Percentiles rank a stretch among this genome's conserved stretches.
Evolutionary conservation across 1,139 yeast genomes (phyloP).

Genomic region (Zygosaccharomyces sapae): DNA sequence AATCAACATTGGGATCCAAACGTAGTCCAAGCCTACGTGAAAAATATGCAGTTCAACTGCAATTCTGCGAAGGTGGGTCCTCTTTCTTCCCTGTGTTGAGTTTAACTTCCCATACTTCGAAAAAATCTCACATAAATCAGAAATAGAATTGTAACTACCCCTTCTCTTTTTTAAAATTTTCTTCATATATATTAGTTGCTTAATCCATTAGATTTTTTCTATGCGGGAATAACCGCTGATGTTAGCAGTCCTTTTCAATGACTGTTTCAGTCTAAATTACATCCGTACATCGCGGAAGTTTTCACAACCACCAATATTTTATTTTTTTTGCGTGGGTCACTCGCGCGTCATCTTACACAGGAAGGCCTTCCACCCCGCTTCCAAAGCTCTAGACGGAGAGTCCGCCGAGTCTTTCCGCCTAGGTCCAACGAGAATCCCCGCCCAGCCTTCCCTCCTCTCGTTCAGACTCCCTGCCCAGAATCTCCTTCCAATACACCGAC

Average conservation of each 20-base stretch:
- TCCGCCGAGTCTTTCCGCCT: background rate
- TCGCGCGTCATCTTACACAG: too few relatives aligned
- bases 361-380: background rate
- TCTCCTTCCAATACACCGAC: background rate
- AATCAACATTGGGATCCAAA: conserved; percentile 11
- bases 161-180: background rate
- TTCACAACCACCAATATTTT: too few relatives aligned
- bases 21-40: conserved; percentile 1
- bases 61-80: conserved; percentile 17
- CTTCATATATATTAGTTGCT: background rate
- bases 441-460: background rate
- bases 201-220: background rate
- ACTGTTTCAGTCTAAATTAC: background rate
- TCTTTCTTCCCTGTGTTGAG: conserved; percentile 25
- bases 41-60: conserved; percentile 15
- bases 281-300: background rate
- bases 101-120: conserved; percentile 2
- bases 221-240: background rate
- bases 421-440: background rate
- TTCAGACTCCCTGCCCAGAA: background rate
- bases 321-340: background rate
- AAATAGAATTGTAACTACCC: background rate
- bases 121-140: background rate
- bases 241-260: background rate
- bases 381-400: background rate